phyloP scores from a whole-genome alignment of 2,329 filamentous ascomycete species.

The Metarhizium anisopliae region DNA sequence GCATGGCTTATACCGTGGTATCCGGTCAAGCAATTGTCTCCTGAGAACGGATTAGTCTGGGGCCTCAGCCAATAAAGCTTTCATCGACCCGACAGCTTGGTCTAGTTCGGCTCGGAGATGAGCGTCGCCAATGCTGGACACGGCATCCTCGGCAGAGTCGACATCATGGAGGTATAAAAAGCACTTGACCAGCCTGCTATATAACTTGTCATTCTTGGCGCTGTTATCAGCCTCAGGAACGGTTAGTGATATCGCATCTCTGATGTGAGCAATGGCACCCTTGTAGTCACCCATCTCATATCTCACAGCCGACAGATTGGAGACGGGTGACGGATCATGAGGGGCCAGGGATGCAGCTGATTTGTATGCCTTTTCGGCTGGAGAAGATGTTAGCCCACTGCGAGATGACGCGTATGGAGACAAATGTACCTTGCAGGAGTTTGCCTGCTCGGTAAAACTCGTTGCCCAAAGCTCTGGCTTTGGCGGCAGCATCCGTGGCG shows the following conservation, averaged over 20 bases:
- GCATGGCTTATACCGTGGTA: neutral
- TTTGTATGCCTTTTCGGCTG: conserved; percentile 6
- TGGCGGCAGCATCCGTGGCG: neutral
- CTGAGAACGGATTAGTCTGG: neutral
- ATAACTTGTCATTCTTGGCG: neutral
- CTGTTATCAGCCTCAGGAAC: neutral
- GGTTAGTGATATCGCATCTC: neutral
- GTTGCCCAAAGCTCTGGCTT: neutral
- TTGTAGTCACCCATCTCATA: conserved; percentile 5
- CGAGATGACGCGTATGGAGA: neutral
- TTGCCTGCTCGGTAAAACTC: neutral
- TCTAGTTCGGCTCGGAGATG: neutral
- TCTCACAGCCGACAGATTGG: conserved; percentile 4
- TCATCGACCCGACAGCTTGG: neutral
- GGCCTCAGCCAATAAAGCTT: neutral
- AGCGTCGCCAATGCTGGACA: neutral
- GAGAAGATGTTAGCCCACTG: neutral
- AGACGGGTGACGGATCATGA: conserved; percentile 1
- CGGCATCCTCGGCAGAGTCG: neutral
- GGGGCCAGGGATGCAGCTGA: conserved; percentile 1
- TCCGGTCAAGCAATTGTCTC: neutral
- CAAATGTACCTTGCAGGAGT: neutral
- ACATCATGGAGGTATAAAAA: neutral
- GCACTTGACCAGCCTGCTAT: neutral
- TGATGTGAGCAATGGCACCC: conserved; percentile 3